Percentiles rank a stretch among this genome's conserved stretches.
phyloP scores from a whole-genome alignment of 1,139 yeast genomes.

The Blastobotrys malaysiensis region DNA sequence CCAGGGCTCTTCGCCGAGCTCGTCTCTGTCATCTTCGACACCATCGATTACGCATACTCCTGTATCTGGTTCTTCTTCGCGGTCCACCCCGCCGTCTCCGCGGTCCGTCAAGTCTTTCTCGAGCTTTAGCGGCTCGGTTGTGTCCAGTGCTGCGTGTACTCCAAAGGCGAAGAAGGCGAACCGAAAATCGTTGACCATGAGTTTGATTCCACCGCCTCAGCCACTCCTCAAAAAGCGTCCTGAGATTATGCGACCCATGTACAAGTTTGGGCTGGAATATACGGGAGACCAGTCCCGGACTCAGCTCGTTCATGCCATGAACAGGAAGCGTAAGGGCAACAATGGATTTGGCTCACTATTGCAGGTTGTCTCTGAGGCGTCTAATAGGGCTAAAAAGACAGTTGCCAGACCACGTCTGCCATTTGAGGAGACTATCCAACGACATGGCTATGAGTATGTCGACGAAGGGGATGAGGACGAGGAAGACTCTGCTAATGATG shows the following conservation, averaged over 20 bases:
- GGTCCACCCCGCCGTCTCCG: constrained; percentile 21
- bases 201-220: constrained; percentile 31
- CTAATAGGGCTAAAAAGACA: background rate
- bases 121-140: background rate
- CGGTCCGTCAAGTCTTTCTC: constrained; percentile 12
- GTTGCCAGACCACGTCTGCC: constrained; percentile 5
- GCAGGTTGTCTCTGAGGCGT: background rate
- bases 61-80: constrained; percentile 16
- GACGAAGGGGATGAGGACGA: constrained; percentile 14
- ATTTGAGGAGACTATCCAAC: constrained; percentile 2
- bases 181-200: constrained; percentile 22
- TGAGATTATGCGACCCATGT: constrained; percentile 25
- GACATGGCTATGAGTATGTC: constrained; percentile 9
- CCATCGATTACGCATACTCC: constrained; percentile 18
- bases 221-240: constrained; percentile 27
- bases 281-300: constrained; percentile 15
- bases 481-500: constrained; percentile 1
- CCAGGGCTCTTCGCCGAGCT: constrained; percentile 10
- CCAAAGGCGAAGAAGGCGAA: constrained; percentile 4
- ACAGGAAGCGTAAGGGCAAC: background rate
- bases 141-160: background rate
- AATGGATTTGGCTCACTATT: background rate
- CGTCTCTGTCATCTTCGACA: constrained; percentile 15
- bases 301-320: background rate
- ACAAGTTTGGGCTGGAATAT: constrained; percentile 26